Base-by-base conservation (phyloP, 192 early-diverging fungal genomes). In the Phycomyces nitens region DNA sequence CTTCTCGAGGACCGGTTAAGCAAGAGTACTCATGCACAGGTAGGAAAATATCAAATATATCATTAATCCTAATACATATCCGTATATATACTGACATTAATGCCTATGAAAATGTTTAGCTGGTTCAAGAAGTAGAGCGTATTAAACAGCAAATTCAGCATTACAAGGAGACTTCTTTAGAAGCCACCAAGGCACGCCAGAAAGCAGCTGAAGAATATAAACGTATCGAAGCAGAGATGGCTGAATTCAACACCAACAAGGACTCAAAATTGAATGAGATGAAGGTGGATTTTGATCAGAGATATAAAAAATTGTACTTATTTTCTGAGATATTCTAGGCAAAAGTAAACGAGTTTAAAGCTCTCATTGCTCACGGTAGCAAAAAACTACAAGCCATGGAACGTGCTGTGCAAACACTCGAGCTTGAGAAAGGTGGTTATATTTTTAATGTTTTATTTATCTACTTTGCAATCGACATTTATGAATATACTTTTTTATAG, bases 231-330 rank as follows among this genome's bases (percentile, higher is more conserved):
- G 64, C 73, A 41, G 95, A 99, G 70, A 97, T 98, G 93, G 77
- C 81, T 22, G 94, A 96, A 68, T 94, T 96, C 49, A 85, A 88
- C 55, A 78, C 78, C 38, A 87, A 99, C 72, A 92, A 93, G 66
- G 92, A 94, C 39, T 84, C 84, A 14, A 99, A 97, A 75, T 68
- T 99, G 27, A 83, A 93, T 63, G 86, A 92, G 50, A 80, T 99
- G 23, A 82, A 86, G 53, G 84, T 85, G 71, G 68, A 58, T 55
- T 15, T 15, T 24, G 20, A 49, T 21, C 21, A 39, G 39, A 23
- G 5, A 44, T 21, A 22, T 18, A 12, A 11, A 38, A 61, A 26
- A 2, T 64, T 20, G 23, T 24, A 10, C 15, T 63, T 66, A 24
- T 60, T 41, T 66, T 26, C 63, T 24, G 11, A n/a, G 11, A 60